Base-by-base conservation (phyloP, 495 filamentous ascomycete species). In the Oleoguttula mirabilis region DNA sequence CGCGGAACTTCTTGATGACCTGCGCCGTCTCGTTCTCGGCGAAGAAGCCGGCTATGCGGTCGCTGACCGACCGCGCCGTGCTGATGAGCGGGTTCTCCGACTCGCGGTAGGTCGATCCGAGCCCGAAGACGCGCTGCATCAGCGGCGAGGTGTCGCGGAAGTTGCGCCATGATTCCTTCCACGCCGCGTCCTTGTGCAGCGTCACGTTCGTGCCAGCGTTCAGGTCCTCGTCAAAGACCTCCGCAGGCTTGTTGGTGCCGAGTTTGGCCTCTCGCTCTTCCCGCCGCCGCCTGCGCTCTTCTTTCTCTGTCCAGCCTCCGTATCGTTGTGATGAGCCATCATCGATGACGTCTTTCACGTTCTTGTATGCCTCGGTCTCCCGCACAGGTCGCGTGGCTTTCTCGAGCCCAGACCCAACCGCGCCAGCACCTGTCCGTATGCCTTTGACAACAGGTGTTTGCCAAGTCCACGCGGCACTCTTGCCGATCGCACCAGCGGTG, bases 1-100 rank as follows among this genome's bases (percentile, higher is more conserved):
- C 76, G n/a, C 87, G 77, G 66, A 98, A 88, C 61, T 86, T 93
- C 66, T 92, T 94, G 68, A 98, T 88, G 2, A 98, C 90, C 69
- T 72, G 77, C 12, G 90, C 90, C 10, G 90, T 94, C 63, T 98
- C 90, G 60, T 94, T 98, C 60, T 96, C 90, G 25, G 90, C 90
- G 50, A 98, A 98, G 64, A 95, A 96, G 20, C 92, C 86, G 36
- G 83, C 85, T 21, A 98, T 72, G 31, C 82, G 75, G 61, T 98
- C 90, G 10, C 87, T 84, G 47, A 98, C 92, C 62, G 81, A 86
- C 52, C 90, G 82, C 2, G 88, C 90, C 4, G 86, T 94, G 32
- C 77, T 80, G 57, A 98, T 86, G 15, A 98, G 68, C 0, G 90
- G 92, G 61, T 98, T 95, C 58, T 96, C 88, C 21, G 88, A 94